Conservation (phyloP, 2,329 filamentous ascomycete species). For the Emergomyces pasteurianus region DNA sequence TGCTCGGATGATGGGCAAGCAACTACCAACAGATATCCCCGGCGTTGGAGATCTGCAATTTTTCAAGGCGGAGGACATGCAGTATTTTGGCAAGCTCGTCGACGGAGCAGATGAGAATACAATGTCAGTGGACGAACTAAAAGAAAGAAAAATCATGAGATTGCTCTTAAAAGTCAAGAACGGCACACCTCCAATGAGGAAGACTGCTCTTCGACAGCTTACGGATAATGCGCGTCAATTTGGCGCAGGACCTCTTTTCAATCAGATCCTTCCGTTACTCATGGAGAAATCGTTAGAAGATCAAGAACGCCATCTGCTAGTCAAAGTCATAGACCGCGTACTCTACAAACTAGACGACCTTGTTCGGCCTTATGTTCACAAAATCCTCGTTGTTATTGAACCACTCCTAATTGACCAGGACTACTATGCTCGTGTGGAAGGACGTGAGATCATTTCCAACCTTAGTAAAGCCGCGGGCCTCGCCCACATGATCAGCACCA, state of each 20-base stretch:
- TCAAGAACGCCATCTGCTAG: conserved; percentile 91
- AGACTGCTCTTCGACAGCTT: conserved; percentile 91
- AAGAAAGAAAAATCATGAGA: conserved; percentile 98
- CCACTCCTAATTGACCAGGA: conserved; percentile 98
- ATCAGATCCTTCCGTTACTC: conserved; percentile 88
- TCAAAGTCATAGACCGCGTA: conserved; percentile 98
- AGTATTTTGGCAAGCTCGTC: conserved; percentile 94
- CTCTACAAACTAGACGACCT: conserved; percentile 97
- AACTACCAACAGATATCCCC: conserved; percentile 82
- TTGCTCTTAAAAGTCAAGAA: conserved; percentile 97
- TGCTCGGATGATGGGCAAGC: conserved; percentile 69
- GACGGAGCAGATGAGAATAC: conserved; percentile 86
- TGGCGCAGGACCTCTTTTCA: conserved; percentile 85
- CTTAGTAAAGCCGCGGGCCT: conserved; percentile 91
- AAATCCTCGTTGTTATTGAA: conserved; percentile 97
- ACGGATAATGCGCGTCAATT: conserved; percentile 97
- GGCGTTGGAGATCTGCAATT: conserved; percentile 94
- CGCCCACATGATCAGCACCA: conserved; percentile 98
- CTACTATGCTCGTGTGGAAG: conserved; percentile 96
- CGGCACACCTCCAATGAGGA: conserved; percentile 94
- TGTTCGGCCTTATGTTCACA: conserved; percentile 92
- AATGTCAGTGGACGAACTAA: conserved; percentile 86
- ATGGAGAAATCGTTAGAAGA: conserved; percentile 99
- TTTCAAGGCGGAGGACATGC: conserved; percentile 98
- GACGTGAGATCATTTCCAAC: conserved; percentile 97